A percentile compares a stretch with the other conserved stretches of the same genome.
Evolutionary conservation across 139 green algal species (phyloP).

Genomic region (Chlorella sp.): DNA sequence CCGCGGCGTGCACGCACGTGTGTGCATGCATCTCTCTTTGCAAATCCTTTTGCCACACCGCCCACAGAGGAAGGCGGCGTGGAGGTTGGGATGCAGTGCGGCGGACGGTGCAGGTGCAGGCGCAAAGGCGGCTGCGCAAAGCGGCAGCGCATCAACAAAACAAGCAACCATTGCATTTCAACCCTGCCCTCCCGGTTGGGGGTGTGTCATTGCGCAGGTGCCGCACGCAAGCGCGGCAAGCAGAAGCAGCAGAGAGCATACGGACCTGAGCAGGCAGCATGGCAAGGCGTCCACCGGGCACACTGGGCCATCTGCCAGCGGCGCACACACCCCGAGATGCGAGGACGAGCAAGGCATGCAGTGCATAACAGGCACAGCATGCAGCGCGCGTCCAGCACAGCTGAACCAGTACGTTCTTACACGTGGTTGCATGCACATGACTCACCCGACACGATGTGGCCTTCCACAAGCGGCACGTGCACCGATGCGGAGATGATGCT

Average conservation of each 20-base stretch:
- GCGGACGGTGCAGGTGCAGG: background rate
- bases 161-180: no score
- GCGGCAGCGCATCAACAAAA: no score
- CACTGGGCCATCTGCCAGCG: no score
- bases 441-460: conserved; percentile 17
- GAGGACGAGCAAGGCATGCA: background rate
- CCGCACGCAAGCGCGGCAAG: no score
- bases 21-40: background rate
- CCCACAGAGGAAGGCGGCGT: conserved; percentile 16
- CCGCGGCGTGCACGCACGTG: background rate
- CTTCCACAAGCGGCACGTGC: conserved; percentile 35
- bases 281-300: no score
- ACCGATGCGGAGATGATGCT: conserved; percentile 41
- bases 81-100: conserved; percentile 32
- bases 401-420: no score
- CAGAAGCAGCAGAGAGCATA: no score
- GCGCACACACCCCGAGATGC: background rate
- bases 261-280: no score
- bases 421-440: no score
- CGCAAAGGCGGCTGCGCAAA: no score
- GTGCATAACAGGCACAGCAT: background rate
- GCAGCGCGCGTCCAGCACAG: background rate
- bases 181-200: no score
- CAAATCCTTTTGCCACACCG: conserved; percentile 30
- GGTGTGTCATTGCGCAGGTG: no score